Percentiles rank a stretch among this genome's conserved stretches.
phyloP scores from a whole-genome alignment of 1,284 basidiomycete genomes.

The Austroboletus niveus region DNA sequence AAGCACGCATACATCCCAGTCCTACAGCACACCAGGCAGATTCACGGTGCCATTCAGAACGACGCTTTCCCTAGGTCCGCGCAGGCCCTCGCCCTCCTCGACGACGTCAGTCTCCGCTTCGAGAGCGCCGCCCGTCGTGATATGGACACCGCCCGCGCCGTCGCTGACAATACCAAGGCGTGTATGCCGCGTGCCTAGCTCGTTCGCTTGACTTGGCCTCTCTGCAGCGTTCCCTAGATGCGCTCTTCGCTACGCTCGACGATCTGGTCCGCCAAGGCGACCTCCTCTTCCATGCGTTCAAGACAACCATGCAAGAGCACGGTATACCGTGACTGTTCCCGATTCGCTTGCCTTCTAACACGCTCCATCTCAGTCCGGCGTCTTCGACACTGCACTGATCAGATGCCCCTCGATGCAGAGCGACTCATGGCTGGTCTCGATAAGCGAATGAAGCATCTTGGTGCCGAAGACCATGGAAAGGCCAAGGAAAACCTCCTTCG shows the following conservation, averaged over 20 bases:
- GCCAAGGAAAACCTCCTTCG: constrained; percentile 36
- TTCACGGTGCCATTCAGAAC: constrained; percentile 27
- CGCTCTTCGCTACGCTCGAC: constrained; percentile 18
- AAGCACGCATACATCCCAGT: constrained; percentile 27
- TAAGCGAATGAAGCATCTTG: constrained; percentile 29
- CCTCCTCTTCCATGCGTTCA: constrained; percentile 24
- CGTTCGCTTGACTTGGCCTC: constrained; percentile 10
- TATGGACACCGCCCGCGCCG: constrained; percentile 4
- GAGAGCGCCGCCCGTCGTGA: constrained; percentile 23
- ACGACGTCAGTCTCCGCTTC: constrained; percentile 13
- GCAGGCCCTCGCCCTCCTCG: constrained; percentile 18
- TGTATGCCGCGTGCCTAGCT: constrained; percentile 10
- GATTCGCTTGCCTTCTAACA: constrained; percentile 7
- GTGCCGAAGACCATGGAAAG: constrained; percentile 32
- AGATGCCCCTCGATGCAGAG: constrained; percentile 24
- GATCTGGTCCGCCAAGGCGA: constrained; percentile 22
- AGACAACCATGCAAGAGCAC: constrained; percentile 16
- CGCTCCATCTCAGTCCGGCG: constrained; percentile 15
- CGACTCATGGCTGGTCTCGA: constrained; percentile 26
- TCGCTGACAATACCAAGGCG: constrained; percentile 23
- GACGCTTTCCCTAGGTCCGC: constrained; percentile 19
- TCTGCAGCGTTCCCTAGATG: constrained; percentile 19
- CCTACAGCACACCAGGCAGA: constrained; percentile 24
- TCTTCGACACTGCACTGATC: constrained; percentile 17
- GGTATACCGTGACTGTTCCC: constrained; percentile 17